phyloP scores from a whole-genome alignment of 768 basidiomycete genomes.

The Filobasidium floriforme region DNA sequence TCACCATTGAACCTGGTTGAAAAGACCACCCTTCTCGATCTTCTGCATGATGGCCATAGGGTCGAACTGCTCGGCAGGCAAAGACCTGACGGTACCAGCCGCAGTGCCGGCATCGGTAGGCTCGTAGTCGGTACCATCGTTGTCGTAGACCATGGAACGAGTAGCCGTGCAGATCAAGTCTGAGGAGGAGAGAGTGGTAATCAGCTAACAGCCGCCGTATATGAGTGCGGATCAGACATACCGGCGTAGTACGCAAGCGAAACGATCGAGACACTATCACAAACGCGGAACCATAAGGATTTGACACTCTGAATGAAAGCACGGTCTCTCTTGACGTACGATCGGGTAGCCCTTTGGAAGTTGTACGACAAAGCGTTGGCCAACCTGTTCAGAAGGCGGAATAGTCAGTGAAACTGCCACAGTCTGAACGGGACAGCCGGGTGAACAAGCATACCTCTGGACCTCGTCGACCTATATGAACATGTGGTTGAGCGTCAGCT shows the following conservation, averaged over 20 bases:
- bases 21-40: conserved; percentile 33
- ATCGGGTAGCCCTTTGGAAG: conserved; percentile 41
- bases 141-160: conserved; percentile 37
- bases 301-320: too few relatives aligned
- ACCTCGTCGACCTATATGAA: conserved; percentile 26
- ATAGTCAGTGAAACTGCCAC: background rate
- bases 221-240: conserved; percentile 16
- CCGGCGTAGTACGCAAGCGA: conserved; percentile 43
- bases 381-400: conserved; percentile 16
- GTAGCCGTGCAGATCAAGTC: conserved; percentile 42
- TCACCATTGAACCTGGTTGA: conserved; percentile 16
- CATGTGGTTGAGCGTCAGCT: too few relatives aligned
- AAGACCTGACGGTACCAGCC: background rate
- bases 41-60: conserved; percentile 37
- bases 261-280: conserved; percentile 33
- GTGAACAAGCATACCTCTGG: conserved; percentile 20
- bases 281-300: background rate
- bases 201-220: background rate
- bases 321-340: background rate
- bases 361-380: conserved; percentile 37
- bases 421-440: background rate
- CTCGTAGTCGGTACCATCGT: conserved; percentile 15
- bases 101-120: conserved; percentile 16
- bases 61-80: conserved; percentile 25
- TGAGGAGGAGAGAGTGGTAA: background rate